Base-by-base conservation (phyloP, 768 basidiomycete species). In the Solioccasus polychromus region DNA sequence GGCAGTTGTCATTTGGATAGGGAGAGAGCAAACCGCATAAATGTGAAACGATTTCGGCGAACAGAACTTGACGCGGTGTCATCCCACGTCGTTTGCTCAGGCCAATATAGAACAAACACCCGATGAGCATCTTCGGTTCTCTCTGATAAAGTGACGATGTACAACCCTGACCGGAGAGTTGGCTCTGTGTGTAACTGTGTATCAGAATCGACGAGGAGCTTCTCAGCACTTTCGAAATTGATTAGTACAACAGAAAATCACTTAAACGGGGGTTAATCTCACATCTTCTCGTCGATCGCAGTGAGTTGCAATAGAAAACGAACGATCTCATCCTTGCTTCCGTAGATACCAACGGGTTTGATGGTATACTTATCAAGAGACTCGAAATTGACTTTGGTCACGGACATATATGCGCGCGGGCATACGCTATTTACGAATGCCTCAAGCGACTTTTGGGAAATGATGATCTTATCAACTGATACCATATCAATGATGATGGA, bases 401-500 rank as follows among this genome's bases (percentile, higher is more conserved):
- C 64, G 0, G 78, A 77, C 1, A 53, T 48, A 52, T 80, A 83
- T 5, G 82, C 73, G 2, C 76, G 73, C 0, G 81, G 78, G 31
- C 54, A 67, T 8, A 81, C 36, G 15, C 55, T 56, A 40, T 82
- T 77, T 53, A 79, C 70, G 40, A 83, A 73, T 3, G 63, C 50
- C 47, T 66, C 62, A 11, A 83, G 62, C 3, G 77, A 74, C 3
- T 71, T 63, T 56, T 80, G 78, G 2, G 69, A 67, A 23, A 84
- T 83, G 58, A 83, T 75, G 25, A 83, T 73, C 55, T 84, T 83
- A 52, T 82, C 79, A 30, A 81, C 81, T 80, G 48, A 41, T 39
- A 15, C 23, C n/a, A 39, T 8, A 41, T n/a, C 15, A 19, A 40
- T 14, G 1, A 28, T 46, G 9, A 26, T n/a, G n/a, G n/a, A n/a